Evolutionary conservation across 306 rosid species (phyloP).

Genomic region (Erythrophleum fordii): DNA sequence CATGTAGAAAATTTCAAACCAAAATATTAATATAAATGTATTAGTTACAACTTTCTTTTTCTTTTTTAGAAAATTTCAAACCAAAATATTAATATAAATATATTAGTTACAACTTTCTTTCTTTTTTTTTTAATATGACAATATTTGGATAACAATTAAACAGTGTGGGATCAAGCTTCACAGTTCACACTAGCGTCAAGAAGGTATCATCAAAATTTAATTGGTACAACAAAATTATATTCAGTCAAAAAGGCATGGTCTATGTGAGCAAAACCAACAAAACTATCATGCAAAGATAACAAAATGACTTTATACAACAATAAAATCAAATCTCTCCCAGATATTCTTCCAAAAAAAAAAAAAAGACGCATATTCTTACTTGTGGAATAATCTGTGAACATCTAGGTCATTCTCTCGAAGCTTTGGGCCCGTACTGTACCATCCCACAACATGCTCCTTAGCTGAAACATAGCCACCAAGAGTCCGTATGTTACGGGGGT

Average conservation of each 20-base stretch:
- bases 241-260: not conserved
- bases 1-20: not conserved
- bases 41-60: not conserved
- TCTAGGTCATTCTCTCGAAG: constrained; percentile 68
- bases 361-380: constrained; percentile 37
- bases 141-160: not conserved
- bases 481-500: not conserved
- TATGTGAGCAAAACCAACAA: not conserved
- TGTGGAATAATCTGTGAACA: constrained; percentile 62
- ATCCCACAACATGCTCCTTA: constrained; percentile 73
- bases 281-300: not conserved
- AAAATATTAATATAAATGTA: not conserved
- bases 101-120: not conserved
- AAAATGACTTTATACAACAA: not conserved
- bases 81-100: not conserved
- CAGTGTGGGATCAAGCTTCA: not conserved
- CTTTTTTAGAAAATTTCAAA: not conserved
- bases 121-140: not conserved
- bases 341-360: not conserved
- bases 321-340: not conserved
- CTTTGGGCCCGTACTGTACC: constrained; percentile 76
- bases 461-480: constrained; percentile 45
- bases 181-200: not conserved
- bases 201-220: not conserved
- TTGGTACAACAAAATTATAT: not conserved